These are phyloP conservation scores for Aspergillus avenaceus DNA, from an alignment of 495 filamentous ascomycete species.

Conservation along the genomic window DNA sequence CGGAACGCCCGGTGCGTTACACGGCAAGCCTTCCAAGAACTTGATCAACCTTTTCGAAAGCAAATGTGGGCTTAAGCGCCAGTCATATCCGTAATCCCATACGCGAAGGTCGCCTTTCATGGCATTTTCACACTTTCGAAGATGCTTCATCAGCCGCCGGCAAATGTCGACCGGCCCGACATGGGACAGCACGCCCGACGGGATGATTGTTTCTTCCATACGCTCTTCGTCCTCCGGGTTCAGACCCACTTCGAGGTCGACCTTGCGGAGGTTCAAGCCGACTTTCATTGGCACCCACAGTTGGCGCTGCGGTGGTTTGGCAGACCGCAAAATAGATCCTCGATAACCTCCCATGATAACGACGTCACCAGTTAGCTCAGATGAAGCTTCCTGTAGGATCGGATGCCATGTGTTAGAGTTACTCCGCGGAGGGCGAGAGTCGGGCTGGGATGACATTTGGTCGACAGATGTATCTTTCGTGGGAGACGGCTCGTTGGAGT, in stretches of 20 bases:
- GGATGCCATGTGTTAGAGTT: conserved; percentile 39
- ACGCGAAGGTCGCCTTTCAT: conserved; percentile 67
- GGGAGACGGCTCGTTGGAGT: conserved; percentile 5
- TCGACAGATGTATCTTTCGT: neutral
- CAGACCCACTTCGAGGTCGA: conserved; percentile 85
- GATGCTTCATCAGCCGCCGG: conserved; percentile 70
- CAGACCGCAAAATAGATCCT: conserved; percentile 84
- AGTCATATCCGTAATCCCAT: conserved; percentile 93
- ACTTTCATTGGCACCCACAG: conserved; percentile 95
- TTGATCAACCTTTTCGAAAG: conserved; percentile 63
- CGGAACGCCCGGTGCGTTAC: conserved; percentile 54
- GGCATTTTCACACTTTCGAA: conserved; percentile 70
- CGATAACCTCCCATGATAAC: conserved; percentile 90
- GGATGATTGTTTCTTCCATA: conserved; percentile 75
- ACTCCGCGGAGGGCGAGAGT: conserved; percentile 22
- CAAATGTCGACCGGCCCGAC: conserved; percentile 93
- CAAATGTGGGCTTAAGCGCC: conserved; percentile 81
- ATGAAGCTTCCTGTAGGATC: conserved; percentile 60
- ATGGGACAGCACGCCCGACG: conserved; percentile 81
- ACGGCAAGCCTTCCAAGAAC: conserved; percentile 72
- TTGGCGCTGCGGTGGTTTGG: conserved; percentile 72
- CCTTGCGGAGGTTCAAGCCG: conserved; percentile 85
- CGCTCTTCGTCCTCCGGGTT: conserved; percentile 79
- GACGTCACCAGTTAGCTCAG: conserved; percentile 74
- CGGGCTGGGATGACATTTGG: conserved; percentile 7